Evolutionary conservation across 371 early-diverging fungal species (phyloP), one percentile per base, ranked within the genome.

Genomic region (Globomyces sp.): DNA sequence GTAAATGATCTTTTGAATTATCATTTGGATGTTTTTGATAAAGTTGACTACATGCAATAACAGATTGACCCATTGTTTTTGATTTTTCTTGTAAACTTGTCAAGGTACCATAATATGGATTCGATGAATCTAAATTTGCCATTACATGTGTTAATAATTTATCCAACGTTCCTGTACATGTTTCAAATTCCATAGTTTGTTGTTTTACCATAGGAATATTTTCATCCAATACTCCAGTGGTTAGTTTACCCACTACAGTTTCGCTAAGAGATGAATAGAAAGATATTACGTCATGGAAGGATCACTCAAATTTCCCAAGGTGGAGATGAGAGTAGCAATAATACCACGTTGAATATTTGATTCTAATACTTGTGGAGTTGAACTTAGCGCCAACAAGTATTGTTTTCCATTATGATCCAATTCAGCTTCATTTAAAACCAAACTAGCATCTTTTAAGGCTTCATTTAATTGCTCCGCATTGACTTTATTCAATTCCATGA

Each of bases 11-110:
- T 44, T 46, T 48, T 40, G 61, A 5, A 8, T 37, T 42, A 42
- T 46, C 61, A 11, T 60, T 55, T 43, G 61, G 48, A 60, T 60
- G 61, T 8, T 60, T 50, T 44, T 60, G 36, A 34, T 48, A 42
- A 4, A 60, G 13, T 9, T 48, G 39, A 11, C 9, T n/a, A 8
- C 40, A 36, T 0, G 61, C 61, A 24, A 60, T 48, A 4, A 60
- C 50, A 2, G 48, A 40, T 4, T 40, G 61, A 8, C 34, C 6
- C 6, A 37, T 6, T 48, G 39, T 60, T 48, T 48, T 34, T 4
- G 40, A 60, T 44, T 50, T 46, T 10, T 60, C 50, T 9, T 42
- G 44, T 4, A 36, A 37, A 42, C 36, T 41, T 37, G 39, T 60
- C 40, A 41, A 36, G 37, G 44, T 37, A 24, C 37, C 37, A 10